Conservation (phyloP, 2,329 filamentous ascomycete genomes). For the Pleoardoris graminearum region DNA sequence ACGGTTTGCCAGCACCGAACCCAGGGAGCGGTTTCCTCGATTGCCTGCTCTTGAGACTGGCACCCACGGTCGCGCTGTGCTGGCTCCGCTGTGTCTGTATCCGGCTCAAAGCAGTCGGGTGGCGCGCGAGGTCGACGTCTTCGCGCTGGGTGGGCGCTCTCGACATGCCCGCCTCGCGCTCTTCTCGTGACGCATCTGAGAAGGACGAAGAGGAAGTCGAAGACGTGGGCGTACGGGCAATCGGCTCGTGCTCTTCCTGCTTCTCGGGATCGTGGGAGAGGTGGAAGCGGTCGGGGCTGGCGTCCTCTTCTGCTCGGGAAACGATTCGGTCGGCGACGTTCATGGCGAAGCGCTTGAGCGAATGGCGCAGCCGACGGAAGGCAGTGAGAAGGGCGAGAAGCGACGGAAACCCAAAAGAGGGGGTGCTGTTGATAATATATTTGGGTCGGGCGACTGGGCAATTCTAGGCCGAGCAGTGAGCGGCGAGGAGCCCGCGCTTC, state of each 20-base stretch:
- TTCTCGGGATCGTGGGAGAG: slow-evolving; percentile 45
- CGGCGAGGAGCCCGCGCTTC: neutral
- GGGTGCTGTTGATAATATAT: neutral
- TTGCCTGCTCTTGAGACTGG: slow-evolving; percentile 51
- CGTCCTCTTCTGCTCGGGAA: slow-evolving; percentile 59
- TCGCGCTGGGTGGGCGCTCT: slow-evolving; percentile 67
- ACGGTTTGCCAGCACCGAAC: slow-evolving; percentile 75
- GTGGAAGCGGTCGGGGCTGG: slow-evolving; percentile 48
- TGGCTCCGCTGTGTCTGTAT: slow-evolving; percentile 73
- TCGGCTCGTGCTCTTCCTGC: slow-evolving; percentile 48
- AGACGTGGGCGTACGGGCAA: slow-evolving; percentile 62
- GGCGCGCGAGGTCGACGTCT: slow-evolving; percentile 60
- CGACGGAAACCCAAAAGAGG: neutral
- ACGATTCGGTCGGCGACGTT: slow-evolving; percentile 61
- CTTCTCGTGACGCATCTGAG: slow-evolving; percentile 43
- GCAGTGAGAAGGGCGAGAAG: neutral
- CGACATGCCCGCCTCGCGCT: slow-evolving; percentile 56
- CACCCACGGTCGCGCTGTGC: slow-evolving; percentile 72
- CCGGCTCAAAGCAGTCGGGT: slow-evolving; percentile 69
- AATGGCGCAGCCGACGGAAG: neutral
- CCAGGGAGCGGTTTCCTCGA: slow-evolving; percentile 63
- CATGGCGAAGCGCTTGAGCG: slow-evolving; percentile 34
- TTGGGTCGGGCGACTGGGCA: neutral
- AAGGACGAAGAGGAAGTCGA: slow-evolving; percentile 55
- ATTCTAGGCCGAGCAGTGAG: neutral